A percentile compares a stretch with the other conserved stretches of the same genome.
phyloP scores from a whole-genome alignment of 2,329 filamentous ascomycete species.

The Fusarium pseudonygamai region DNA sequence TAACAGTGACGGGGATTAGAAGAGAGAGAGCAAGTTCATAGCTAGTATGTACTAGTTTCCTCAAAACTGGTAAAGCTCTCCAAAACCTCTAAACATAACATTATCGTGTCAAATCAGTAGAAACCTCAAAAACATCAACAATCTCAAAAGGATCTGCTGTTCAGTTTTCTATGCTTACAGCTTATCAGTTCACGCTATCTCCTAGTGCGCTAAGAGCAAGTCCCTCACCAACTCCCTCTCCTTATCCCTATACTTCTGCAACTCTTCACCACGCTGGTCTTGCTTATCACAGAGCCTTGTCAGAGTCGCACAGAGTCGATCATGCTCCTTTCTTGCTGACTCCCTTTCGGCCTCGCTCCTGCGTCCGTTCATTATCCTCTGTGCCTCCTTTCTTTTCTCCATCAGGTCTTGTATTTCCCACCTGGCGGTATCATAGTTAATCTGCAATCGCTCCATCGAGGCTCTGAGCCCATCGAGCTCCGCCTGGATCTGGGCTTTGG shows the following conservation, averaged over 20 bases:
- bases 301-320: rapidly evolving
- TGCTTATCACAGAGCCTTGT: background rate
- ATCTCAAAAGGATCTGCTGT: too few species aligned
- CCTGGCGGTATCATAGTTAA: background rate
- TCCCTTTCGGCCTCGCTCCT: background rate
- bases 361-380: rapidly evolving
- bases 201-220: background rate
- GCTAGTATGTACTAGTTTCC: background rate
- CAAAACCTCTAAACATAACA: too few species aligned
- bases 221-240: background rate
- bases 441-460: rapidly evolving
- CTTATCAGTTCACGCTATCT: too few species aligned
- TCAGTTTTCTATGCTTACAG: too few species aligned
- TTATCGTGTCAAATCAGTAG: too few species aligned
- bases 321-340: rapidly evolving
- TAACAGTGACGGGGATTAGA: background rate
- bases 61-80: too few species aligned
- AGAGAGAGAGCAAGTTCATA: background rate
- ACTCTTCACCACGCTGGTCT: rapidly evolving
- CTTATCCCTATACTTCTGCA: rapidly evolving
- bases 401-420: background rate
- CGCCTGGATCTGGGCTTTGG: rapidly evolving
- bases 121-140: too few species aligned
- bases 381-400: background rate
- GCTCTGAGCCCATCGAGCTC: background rate